phyloP scores from a whole-genome alignment of 2,329 filamentous ascomycete genomes.

The Cercospora sesami region DNA sequence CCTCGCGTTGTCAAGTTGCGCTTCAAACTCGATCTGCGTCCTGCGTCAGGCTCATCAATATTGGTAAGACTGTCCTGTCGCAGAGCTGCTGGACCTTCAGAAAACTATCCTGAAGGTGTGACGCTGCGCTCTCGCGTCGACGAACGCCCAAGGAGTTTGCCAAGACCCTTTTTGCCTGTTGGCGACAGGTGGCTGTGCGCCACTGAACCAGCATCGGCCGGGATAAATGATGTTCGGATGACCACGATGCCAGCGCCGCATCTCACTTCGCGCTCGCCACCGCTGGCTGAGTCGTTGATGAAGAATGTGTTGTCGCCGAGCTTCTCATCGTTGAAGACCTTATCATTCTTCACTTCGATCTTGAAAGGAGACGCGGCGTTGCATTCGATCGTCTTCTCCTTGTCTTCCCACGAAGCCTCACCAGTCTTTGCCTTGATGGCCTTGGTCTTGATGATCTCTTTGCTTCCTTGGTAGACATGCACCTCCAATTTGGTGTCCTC shows the following conservation, averaged over 20 bases:
- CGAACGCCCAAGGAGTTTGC: conserved; percentile 30
- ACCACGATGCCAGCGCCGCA: conserved; percentile 79
- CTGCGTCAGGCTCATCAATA: not conserved
- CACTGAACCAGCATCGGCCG: conserved; percentile 31
- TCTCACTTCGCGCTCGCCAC: conserved; percentile 66
- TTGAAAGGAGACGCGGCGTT: conserved; percentile 83
- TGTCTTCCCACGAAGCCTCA: conserved; percentile 63
- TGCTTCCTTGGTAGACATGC: conserved; percentile 52
- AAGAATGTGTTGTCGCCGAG: conserved; percentile 88
- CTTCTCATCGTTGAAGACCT: conserved; percentile 79
- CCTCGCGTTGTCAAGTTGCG: conserved; percentile 1
- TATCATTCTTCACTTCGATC: conserved; percentile 79
- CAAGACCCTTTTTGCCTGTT: conserved; percentile 29
- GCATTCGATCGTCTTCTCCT: conserved; percentile 64
- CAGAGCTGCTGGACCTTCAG: conserved; percentile 8
- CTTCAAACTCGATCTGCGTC: conserved; percentile 14
- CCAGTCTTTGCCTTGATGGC: conserved; percentile 73
- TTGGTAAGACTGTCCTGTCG: not conserved
- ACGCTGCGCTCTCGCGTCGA: conserved; percentile 32
- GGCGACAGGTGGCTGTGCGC: conserved; percentile 21
- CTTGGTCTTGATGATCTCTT: conserved; percentile 88
- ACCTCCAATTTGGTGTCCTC: conserved; percentile 41
- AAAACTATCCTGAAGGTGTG: conserved; percentile 33
- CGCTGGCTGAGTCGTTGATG: conserved; percentile 74
- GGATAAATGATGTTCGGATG: conserved; percentile 34